phyloP scores from a whole-genome alignment of 2,329 filamentous ascomycete genomes.

The Davidsoniella neocaledoniae region DNA sequence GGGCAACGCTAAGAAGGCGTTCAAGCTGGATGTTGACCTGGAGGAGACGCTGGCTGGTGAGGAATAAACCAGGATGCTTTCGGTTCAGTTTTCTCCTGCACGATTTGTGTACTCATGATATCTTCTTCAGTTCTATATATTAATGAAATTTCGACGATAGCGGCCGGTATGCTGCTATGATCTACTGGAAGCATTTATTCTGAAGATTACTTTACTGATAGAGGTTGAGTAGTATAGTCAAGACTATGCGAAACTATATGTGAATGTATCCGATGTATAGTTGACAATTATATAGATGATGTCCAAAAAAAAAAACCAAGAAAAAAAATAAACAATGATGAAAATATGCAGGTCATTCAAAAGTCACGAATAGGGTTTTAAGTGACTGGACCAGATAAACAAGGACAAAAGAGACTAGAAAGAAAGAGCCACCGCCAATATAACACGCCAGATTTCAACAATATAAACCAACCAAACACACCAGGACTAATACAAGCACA shows the following conservation, averaged over 20 bases:
- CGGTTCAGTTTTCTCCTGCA: not conserved
- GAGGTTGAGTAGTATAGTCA: no score
- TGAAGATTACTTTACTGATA: no score
- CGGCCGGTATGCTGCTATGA: no score
- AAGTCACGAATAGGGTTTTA: no score
- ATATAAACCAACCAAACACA: not conserved
- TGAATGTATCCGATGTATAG: no score
- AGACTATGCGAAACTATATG: no score
- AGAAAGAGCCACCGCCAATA: not conserved
- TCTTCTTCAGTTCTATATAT: not conserved
- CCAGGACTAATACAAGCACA: not conserved
- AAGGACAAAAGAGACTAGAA: not conserved
- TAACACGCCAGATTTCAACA: no score
- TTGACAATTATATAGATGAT: not conserved
- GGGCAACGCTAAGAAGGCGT: slow-evolving; percentile 55
- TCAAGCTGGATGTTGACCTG: slow-evolving; percentile 21
- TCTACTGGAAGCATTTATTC: no score
- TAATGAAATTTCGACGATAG: not conserved
- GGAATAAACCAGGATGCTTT: not conserved
- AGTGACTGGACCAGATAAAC: no score
- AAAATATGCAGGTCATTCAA: no score
- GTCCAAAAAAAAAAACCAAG: not conserved
- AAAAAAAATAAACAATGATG: not conserved
- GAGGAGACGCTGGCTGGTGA: not conserved
- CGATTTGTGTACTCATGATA: not conserved